A percentile compares a stretch with the other conserved stretches of the same genome.
Conservation (phyloP, 179 eudicot species). For the Pouteria campechiana region DNA sequence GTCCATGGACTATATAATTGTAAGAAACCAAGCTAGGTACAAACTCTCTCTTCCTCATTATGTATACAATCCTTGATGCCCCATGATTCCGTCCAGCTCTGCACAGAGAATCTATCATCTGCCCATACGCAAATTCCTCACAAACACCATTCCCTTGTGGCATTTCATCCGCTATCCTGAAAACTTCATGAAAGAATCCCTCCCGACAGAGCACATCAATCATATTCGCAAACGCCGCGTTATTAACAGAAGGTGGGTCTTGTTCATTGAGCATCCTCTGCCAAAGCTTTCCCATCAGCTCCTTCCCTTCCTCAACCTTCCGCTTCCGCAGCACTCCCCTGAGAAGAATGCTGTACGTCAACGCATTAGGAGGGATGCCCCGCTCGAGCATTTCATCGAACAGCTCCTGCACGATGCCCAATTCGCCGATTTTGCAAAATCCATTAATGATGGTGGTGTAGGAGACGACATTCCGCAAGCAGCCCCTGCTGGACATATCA, state of each 20-base stretch:
- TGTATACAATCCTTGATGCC: constrained; percentile 28
- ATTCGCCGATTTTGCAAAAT: constrained; percentile 45
- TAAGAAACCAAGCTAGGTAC: constrained; percentile 54
- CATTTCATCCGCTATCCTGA: constrained; percentile 30
- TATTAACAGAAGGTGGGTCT: constrained; percentile 24
- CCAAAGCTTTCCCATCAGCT: constrained; percentile 24
- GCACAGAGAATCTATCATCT: constrained; percentile 68
- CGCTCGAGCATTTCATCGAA: constrained; percentile 58
- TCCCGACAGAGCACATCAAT: constrained; percentile 53
- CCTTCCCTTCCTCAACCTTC: constrained; percentile 16
- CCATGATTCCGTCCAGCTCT: constrained; percentile 28
- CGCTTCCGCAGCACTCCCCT: constrained; percentile 40
- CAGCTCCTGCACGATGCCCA: constrained; percentile 44
- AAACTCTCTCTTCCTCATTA: constrained; percentile 70
- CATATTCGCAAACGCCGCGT: constrained; percentile 65
- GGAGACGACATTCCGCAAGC: constrained; percentile 45
- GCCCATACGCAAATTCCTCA: constrained; percentile 58
- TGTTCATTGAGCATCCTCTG: constrained; percentile 12
- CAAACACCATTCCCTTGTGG: constrained; percentile 33
- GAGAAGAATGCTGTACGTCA: constrained; percentile 51
- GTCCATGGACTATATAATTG: constrained; percentile 70
- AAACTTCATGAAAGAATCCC: constrained; percentile 45
- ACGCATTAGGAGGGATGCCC: constrained; percentile 46
- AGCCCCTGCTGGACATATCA: constrained; percentile 57
- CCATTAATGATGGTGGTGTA: constrained; percentile 70